A percentile compares a stretch with the other conserved stretches of the same genome.
phyloP scores from a whole-genome alignment of 345 rosid genomes.

The Eucalyptus urophylla region DNA sequence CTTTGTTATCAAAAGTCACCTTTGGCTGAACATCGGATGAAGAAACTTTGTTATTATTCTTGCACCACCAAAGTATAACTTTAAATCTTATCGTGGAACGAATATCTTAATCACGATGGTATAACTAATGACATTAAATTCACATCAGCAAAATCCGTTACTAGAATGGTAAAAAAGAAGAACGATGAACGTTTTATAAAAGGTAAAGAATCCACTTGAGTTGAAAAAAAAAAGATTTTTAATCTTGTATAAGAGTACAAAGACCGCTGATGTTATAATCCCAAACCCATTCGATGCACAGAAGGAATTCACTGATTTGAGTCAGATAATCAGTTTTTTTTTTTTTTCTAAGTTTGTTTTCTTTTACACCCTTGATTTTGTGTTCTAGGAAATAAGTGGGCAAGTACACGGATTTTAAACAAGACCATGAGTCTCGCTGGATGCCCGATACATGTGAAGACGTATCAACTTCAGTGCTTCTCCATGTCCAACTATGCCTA shows the following conservation, averaged over 20 bases:
- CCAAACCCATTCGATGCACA: not conserved
- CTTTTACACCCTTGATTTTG: not conserved
- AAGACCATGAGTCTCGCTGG: not conserved
- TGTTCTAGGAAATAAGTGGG: not conserved
- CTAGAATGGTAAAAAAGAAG: too few relatives aligned
- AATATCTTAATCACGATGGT: too few relatives aligned
- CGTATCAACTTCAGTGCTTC: not conserved
- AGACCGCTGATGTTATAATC: not conserved
- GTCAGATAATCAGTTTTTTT: too few relatives aligned
- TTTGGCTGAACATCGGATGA: not conserved
- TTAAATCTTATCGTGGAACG: too few relatives aligned
- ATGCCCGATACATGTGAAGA: not conserved
- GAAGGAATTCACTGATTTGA: not conserved
- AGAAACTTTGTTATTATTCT: not conserved
- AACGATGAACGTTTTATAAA: too few relatives aligned
- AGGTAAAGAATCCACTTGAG: not conserved
- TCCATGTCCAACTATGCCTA: not conserved
- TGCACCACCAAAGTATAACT: too few relatives aligned
- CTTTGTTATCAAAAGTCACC: not conserved
- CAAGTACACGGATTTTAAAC: not conserved
- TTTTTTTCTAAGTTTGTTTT: too few relatives aligned
- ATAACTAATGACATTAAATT: too few relatives aligned
- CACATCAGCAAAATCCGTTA: too few relatives aligned
- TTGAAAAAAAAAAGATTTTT: too few relatives aligned
- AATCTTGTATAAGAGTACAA: not conserved